Conservation (phyloP, 1,284 basidiomycete genomes). For the Pholiota adiposa region DNA sequence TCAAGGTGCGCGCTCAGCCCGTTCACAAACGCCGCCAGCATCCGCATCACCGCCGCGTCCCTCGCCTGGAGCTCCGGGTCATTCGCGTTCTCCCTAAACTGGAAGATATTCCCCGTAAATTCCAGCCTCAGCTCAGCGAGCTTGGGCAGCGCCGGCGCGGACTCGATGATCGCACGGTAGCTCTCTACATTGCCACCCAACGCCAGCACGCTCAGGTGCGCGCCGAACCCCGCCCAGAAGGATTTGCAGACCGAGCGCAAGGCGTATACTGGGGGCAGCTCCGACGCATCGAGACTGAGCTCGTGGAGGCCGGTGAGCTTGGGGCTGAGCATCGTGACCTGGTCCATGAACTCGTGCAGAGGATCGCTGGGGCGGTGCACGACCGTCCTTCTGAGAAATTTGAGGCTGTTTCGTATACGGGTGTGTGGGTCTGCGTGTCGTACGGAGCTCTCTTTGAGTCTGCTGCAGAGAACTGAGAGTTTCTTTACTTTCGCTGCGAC, state of each 20-base stretch:
- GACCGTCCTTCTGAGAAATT: not conserved
- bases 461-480: slow-evolving; percentile 19
- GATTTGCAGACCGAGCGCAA: slow-evolving; percentile 32
- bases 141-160: slow-evolving; percentile 31
- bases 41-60: slow-evolving; percentile 28
- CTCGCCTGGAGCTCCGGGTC: slow-evolving; percentile 17
- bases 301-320: slow-evolving; percentile 32
- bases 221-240: slow-evolving; percentile 41
- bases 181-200: slow-evolving; percentile 39
- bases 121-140: slow-evolving; percentile 41
- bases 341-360: slow-evolving; percentile 24
- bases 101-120: slow-evolving; percentile 32
- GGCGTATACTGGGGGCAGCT: slow-evolving; percentile 30
- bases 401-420: not conserved
- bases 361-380: not conserved
- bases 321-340: slow-evolving; percentile 32
- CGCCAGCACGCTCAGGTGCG: slow-evolving; percentile 33
- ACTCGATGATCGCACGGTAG: slow-evolving; percentile 34
- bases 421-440: not conserved
- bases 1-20: slow-evolving; percentile 32
- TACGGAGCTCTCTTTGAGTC: not conserved
- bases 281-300: slow-evolving; percentile 38
- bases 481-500: slow-evolving; percentile 23
- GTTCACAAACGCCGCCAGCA: slow-evolving; percentile 40
- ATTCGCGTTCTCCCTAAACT: slow-evolving; percentile 1